Conservation (phyloP, 1,284 basidiomycete species). For the Sutorius eximius region DNA sequence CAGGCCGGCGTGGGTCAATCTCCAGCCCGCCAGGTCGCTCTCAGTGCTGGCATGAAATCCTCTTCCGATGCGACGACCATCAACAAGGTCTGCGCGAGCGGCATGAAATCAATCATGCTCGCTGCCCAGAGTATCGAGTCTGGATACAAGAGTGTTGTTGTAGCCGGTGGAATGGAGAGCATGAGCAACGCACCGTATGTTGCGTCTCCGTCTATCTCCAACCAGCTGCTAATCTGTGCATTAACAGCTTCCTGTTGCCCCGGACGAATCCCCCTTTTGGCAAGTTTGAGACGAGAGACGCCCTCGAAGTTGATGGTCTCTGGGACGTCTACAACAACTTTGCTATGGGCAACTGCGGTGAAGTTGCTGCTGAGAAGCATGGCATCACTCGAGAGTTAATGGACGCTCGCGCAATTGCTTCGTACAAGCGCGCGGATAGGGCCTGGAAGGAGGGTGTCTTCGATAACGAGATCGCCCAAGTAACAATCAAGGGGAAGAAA, state of each 20-base stretch:
- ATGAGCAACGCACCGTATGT: slow-evolving; percentile 95
- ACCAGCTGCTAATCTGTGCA: slow-evolving; percentile 5
- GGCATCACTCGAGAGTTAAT: slow-evolving; percentile 83
- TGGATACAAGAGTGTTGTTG: slow-evolving; percentile 85
- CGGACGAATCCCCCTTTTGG: slow-evolving; percentile 89
- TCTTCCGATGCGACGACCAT: slow-evolving; percentile 96
- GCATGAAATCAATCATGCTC: slow-evolving; percentile 92
- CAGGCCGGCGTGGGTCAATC: slow-evolving; percentile 96
- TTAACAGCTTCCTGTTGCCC: slow-evolving; percentile 84
- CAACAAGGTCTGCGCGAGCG: slow-evolving; percentile 98
- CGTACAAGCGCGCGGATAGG: slow-evolving; percentile 88
- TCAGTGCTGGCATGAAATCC: slow-evolving; percentile 79
- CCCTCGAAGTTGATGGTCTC: slow-evolving; percentile 91
- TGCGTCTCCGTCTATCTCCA: background rate
- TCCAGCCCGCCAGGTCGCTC: slow-evolving; percentile 92
- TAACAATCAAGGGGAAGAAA: slow-evolving; percentile 95
- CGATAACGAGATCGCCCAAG: slow-evolving; percentile 86
- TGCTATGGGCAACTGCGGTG: slow-evolving; percentile 96
- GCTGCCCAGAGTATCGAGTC: slow-evolving; percentile 88
- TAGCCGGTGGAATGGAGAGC: slow-evolving; percentile 96
- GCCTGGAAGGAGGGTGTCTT: slow-evolving; percentile 90
- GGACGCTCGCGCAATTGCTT: slow-evolving; percentile 91
- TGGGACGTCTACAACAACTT: slow-evolving; percentile 96
- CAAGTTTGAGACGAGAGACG: slow-evolving; percentile 85
- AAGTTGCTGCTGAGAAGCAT: slow-evolving; percentile 83